Base-by-base conservation (phyloP, 2,329 filamentous ascomycete species). In the Claviceps maximensis region DNA sequence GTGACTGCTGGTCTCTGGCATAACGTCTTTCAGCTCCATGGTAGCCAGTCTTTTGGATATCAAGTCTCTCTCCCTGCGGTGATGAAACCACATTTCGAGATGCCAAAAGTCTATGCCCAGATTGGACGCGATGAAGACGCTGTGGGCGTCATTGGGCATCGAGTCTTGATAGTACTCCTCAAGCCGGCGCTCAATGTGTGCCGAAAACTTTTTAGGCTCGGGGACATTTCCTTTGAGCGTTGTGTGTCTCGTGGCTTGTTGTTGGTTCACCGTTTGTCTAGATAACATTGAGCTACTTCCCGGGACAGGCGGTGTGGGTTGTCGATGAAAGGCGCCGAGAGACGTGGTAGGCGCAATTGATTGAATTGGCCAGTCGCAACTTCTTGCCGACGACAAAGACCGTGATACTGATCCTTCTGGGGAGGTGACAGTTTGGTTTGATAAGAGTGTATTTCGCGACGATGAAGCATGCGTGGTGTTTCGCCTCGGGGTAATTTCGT, bases 41-140 rank as follows among this genome's bases (percentile, higher is more conserved):
- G 64, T 70, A 38, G 74, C 73, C 6, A 78, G 64, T 48, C 71
- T 72, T 55, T 69, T 67, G 2, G 66, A 67, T 33, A 75, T 70
- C 19, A 68, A 63, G 55, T 78, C 74, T 49, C 71, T 71, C 49
- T 78, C 71, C 31, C 75, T 70, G 21, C 76, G 73, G 54, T 78
- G 74, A 55, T 76, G 71, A 59, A 79, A 79, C 77, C 77, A 80
- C 52, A 76, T 70, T 53, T 77, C 70, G 29, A 80, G 69, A 56
- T 79, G 74, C 48, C 67, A 64, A 3, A 71, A 69, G 53, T 79
- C 75, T 25, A 78, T 72, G 15, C 74, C 74, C 2, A 79, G 63
- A 42, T 74, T 79, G 0, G 77, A 79, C 10, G 77, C 76, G 44
- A 79, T 66, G 59, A 78, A 75, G 42, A 76, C 75, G 38, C 72